phyloP scores from a whole-genome alignment of 768 basidiomycete species.

The Mycena belliarum region DNA sequence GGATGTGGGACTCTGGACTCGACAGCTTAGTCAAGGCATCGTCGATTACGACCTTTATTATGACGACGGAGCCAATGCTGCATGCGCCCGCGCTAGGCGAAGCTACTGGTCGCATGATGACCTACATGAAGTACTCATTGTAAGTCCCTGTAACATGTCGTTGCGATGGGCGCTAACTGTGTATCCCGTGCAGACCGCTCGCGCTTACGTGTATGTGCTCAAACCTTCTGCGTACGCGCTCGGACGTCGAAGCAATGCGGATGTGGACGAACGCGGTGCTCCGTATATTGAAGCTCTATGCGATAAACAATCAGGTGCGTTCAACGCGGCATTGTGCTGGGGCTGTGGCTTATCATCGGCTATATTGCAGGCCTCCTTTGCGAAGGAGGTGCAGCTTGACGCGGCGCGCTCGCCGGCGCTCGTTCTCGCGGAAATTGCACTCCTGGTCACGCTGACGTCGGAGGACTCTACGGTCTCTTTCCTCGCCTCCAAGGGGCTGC shows the following conservation, averaged over 20 bases:
- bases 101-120: conserved; percentile 20
- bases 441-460: conserved; percentile 71
- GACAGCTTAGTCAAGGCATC: conserved; percentile 70
- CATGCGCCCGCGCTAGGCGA: conserved; percentile 39
- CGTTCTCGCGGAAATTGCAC: conserved; percentile 69
- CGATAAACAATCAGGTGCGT: conserved; percentile 49
- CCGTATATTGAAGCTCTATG: conserved; percentile 59
- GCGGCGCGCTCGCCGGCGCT: conserved; percentile 61
- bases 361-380: conserved; percentile 38
- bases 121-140: conserved; percentile 49
- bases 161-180: conserved; percentile 5
- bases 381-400: conserved; percentile 52
- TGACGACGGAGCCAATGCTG: conserved; percentile 45
- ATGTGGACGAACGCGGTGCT: conserved; percentile 69
- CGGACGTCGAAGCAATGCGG: conserved; percentile 61
- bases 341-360: not conserved
- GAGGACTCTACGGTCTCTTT: conserved; percentile 67
- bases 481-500: conserved; percentile 67
- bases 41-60: conserved; percentile 50
- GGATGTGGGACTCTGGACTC: conserved; percentile 62
- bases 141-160: conserved; percentile 28
- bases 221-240: conserved; percentile 59
- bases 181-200: conserved; percentile 37
- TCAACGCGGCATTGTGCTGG: not conserved
- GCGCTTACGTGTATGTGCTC: conserved; percentile 52